These are phyloP conservation scores for Rhizopogon rudus DNA, from an alignment of 768 basidiomycete genomes.

Conservation along the genomic window DNA sequence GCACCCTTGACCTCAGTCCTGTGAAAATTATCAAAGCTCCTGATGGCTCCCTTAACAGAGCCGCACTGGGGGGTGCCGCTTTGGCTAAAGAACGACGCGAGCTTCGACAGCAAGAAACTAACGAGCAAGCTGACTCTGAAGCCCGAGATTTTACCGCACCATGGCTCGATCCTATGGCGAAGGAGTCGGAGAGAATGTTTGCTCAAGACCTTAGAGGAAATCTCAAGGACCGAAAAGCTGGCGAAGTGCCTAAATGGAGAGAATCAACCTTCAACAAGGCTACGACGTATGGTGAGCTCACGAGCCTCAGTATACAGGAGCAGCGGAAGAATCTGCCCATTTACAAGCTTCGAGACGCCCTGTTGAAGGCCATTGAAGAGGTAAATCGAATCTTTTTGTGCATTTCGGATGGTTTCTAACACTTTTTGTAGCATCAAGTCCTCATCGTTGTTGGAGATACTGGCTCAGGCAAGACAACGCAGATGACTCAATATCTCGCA, in stretches of 20 bases:
- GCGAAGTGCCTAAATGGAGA: conserved; percentile 87
- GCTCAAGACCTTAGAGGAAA: conserved; percentile 89
- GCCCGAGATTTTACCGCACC: conserved; percentile 92
- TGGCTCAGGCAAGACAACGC: conserved; percentile 98
- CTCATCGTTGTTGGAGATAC: conserved; percentile 99
- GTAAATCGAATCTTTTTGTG: conserved; percentile 41
- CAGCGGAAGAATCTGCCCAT: conserved; percentile 91
- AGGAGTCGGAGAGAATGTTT: conserved; percentile 79
- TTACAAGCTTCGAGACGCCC: conserved; percentile 86
- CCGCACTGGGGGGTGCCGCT: conserved; percentile 90
- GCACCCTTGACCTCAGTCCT: conserved; percentile 91
- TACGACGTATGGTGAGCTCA: conserved; percentile 93
- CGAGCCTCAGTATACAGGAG: conserved; percentile 85
- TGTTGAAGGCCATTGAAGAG: conserved; percentile 86
- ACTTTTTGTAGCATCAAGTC: conserved; percentile 58
- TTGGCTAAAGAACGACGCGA: conserved; percentile 95
- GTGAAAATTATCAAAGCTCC: conserved; percentile 99
- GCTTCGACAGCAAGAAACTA: conserved; percentile 88
- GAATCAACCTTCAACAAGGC: conserved; percentile 92
- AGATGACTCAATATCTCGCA: conserved; percentile 98
- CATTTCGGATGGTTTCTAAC: conserved; percentile 11
- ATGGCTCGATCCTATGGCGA: conserved; percentile 98
- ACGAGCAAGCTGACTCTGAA: conserved; percentile 92
- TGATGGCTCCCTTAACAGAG: conserved; percentile 93
- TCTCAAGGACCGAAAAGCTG: conserved; percentile 76